Conservation (phyloP, 2,329 filamentous ascomycete genomes). For the Fusarium transvaalense region DNA sequence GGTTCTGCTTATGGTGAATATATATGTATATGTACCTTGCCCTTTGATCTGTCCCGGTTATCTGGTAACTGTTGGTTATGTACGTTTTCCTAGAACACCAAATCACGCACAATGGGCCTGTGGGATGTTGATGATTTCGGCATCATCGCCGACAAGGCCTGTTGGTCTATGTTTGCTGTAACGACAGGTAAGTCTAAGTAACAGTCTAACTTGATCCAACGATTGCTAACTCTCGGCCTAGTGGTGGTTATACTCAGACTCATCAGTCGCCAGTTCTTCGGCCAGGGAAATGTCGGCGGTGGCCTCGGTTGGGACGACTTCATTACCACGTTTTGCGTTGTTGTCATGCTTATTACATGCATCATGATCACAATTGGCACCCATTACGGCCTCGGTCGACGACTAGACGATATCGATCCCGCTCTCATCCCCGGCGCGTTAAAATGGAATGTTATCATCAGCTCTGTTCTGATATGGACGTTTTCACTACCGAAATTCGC, state of each 20-base stretch:
- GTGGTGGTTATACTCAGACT: slow-evolving; percentile 43
- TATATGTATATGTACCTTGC: slow-evolving; percentile 4
- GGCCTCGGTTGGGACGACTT: slow-evolving; percentile 46
- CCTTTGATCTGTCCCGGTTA: background rate
- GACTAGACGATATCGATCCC: slow-evolving; percentile 4
- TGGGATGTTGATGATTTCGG: slow-evolving; percentile 42
- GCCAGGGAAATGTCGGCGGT: slow-evolving; percentile 33
- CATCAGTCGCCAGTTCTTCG: slow-evolving; percentile 34
- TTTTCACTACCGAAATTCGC: slow-evolving; percentile 49
- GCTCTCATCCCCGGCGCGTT: slow-evolving; percentile 28
- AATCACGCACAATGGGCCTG: slow-evolving; percentile 29
- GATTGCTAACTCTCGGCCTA: background rate
- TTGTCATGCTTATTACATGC: slow-evolving; percentile 42
- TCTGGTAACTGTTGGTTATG: background rate
- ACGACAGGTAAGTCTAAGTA: slow-evolving; percentile 19
- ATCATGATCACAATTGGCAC: slow-evolving; percentile 43
- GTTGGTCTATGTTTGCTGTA: slow-evolving; percentile 46
- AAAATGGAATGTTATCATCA: slow-evolving; percentile 47
- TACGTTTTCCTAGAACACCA: background rate
- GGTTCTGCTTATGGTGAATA: background rate
- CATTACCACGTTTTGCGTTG: slow-evolving; percentile 41
- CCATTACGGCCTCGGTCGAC: slow-evolving; percentile 43
- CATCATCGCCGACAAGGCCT: slow-evolving; percentile 42
- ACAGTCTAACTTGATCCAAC: fast-evolving
- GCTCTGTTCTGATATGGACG: slow-evolving; percentile 45